A percentile compares a stretch with the other conserved stretches of the same genome.
These are phyloP conservation scores for Kuraishia floccosa DNA, from an alignment of 805 yeast species.

Conservation along the genomic window DNA sequence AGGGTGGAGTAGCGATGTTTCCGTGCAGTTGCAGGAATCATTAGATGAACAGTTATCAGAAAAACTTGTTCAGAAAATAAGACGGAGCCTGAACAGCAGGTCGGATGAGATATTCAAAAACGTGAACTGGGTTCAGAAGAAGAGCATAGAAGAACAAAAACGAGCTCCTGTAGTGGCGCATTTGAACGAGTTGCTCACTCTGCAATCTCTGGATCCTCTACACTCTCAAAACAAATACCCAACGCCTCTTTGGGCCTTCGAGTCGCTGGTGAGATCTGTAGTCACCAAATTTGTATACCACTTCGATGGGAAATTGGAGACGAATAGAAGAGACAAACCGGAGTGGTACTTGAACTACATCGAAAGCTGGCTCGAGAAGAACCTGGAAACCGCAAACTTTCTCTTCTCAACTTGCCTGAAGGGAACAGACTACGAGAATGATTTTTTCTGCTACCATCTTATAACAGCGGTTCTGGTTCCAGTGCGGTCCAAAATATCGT, in stretches of 20 bases:
- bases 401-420: slow-evolving; percentile 17
- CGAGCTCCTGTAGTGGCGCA: neutral
- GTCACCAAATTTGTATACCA: slow-evolving; percentile 45
- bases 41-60: slow-evolving; percentile 6
- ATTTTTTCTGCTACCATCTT: slow-evolving; percentile 20
- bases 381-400: slow-evolving; percentile 15
- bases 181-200: slow-evolving; percentile 6
- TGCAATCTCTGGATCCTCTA: slow-evolving; percentile 19
- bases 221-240: slow-evolving; percentile 25
- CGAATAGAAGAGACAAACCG: slow-evolving; percentile 57
- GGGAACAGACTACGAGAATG: slow-evolving; percentile 7
- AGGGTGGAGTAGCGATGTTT: no score
- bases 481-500: slow-evolving; percentile 28
- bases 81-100: neutral
- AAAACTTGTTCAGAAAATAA: slow-evolving; percentile 2
- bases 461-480: slow-evolving; percentile 37
- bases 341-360: slow-evolving; percentile 56
- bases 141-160: slow-evolving; percentile 5
- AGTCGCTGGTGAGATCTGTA: slow-evolving; percentile 31
- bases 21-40: no score
- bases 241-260: slow-evolving; percentile 37
- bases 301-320: slow-evolving; percentile 43
- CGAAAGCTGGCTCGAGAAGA: slow-evolving; percentile 24
- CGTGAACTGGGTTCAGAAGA: no score
- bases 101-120: no score